Conservation (phyloP, 768 basidiomycete species). For the Suillus subluteus region DNA sequence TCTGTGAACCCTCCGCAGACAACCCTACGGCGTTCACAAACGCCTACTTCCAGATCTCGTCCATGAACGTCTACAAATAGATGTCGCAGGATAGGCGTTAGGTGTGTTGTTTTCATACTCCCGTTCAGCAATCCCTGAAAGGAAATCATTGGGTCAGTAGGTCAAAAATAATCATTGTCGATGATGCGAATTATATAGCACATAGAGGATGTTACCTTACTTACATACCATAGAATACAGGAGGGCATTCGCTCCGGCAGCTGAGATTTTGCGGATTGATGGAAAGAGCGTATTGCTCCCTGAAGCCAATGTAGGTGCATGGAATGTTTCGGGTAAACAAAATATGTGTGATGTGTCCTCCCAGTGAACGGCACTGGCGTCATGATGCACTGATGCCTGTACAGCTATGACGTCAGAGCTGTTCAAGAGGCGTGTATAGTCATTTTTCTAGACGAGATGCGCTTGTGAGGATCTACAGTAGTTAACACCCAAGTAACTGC, state of each 20-base stretch:
- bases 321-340: slow-evolving; percentile 76
- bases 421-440: slow-evolving; percentile 74
- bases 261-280: slow-evolving; percentile 14
- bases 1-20: slow-evolving; percentile 37
- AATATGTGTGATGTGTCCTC: slow-evolving; percentile 50
- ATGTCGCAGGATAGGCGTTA: neutral
- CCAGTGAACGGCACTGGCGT: neutral
- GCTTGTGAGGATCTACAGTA: slow-evolving; percentile 67
- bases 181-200: neutral
- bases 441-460: slow-evolving; percentile 81
- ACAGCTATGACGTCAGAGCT: neutral
- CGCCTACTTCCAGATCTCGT: slow-evolving; percentile 74
- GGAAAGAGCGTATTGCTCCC: slow-evolving; percentile 44
- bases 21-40: slow-evolving; percentile 68
- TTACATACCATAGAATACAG: slow-evolving; percentile 29
- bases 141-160: neutral
- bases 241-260: slow-evolving; percentile 70
- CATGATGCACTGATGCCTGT: neutral
- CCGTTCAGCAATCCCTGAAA: neutral
- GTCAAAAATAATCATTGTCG: neutral
- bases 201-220: neutral
- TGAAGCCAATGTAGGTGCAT: slow-evolving; percentile 85
- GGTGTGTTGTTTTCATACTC: neutral
- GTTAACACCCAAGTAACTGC: slow-evolving; percentile 11
- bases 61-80: slow-evolving; percentile 54